Base-by-base conservation (phyloP, 495 filamentous ascomycete species). In the Haplographium delicatum region DNA sequence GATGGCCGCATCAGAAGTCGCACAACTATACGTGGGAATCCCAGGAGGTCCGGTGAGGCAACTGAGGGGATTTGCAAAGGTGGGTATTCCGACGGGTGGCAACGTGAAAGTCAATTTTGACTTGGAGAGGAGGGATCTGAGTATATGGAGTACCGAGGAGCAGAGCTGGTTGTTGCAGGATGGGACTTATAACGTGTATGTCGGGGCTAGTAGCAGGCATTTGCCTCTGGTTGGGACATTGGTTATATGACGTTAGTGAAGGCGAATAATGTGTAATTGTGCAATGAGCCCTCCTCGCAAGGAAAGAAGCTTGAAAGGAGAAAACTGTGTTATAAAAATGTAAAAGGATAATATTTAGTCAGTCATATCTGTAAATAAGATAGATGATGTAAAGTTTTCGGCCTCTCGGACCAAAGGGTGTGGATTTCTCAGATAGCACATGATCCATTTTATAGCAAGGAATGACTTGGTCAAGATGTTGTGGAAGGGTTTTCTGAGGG, bases 1-100 rank as follows among this genome's bases (percentile, higher is more conserved):
- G 0, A 51, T 86, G 5, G 71, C 62, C 3, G 89, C 87, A 34
- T 84, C 89, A 25, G 91, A 94, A 62, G 78, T 96, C 31, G 77
- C 84, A 2, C 91, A 97, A 70, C 64, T 87, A 4, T 89, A 89
- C 56, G 64, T 87, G 11, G 66, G 70, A 0, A 72, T 82, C 24
- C 81, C 80, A 0, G 58, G 64, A 23, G 73, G 68, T 5, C 82
- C 81, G 0, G 65, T 76, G 4, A 66, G 73, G 47, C 78, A 83
- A 57, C 66, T 89, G 10, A 67, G 85, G 2, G 84, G 84, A 11
- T 89, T 88, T 59, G 73, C 73, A 31, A 89, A 89, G 65, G 63
- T 74, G 4, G 62, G 60, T 19, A 50, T 84, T 10, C 56, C 66
- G 19, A 57, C 67, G 1, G 74, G 74, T 0, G 54, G 68, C 41